Evolutionary conservation across 768 basidiomycete species (phyloP), one percentile per base, ranked within the genome.

Genomic region (Serendipita sp.): DNA sequence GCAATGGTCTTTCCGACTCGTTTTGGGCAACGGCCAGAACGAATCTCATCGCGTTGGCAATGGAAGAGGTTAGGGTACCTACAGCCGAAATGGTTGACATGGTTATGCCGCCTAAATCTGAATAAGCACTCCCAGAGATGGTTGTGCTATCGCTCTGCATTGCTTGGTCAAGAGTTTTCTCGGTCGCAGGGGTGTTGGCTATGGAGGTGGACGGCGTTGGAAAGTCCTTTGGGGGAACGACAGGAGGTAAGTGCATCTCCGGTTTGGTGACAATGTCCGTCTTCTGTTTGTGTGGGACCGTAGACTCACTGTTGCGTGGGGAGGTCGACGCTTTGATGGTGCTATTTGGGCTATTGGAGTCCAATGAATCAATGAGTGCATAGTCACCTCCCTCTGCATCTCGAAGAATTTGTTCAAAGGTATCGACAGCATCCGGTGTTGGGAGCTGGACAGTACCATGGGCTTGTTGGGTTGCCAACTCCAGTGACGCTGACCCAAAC

Each of bases 41-140:
- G 68, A 78, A 82, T 5, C 83, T 79, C 77, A 88, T 79, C 1
- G 85, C 85, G 65, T 74, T 79, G 11, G 77, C 78, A 44, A 88
- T 69, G 3, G 83, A 79, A 65, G 73, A 81, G 1, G 84, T 79
- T 15, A 84, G 69, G 0, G 80, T 75, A 64, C 69, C 68, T 10
- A 68, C 66, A 3, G 69, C 65, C 10, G 74, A 66, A 3, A 66
- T 28, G 52, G 15, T 23, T n/a, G 44, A 41, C 18, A 15, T 52
- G 36, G 28, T 44, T 5, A 41, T 41, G 5, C 41, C 41, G 2
- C 48, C 44, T 28, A 32, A 30, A 34, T 69, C 30, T n/a, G 64
- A 48, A n/a, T 32, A 44, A 28, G 47, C 63, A 18, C 41, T 64
- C 11, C 41, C 13, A 62, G 64, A 78, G 66, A 10, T 62, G 41